Evolutionary conservation across 2,329 filamentous ascomycete species (phyloP), one percentile per base, ranked within the genome.

Genomic region (Pyrenochaeta sp.): DNA sequence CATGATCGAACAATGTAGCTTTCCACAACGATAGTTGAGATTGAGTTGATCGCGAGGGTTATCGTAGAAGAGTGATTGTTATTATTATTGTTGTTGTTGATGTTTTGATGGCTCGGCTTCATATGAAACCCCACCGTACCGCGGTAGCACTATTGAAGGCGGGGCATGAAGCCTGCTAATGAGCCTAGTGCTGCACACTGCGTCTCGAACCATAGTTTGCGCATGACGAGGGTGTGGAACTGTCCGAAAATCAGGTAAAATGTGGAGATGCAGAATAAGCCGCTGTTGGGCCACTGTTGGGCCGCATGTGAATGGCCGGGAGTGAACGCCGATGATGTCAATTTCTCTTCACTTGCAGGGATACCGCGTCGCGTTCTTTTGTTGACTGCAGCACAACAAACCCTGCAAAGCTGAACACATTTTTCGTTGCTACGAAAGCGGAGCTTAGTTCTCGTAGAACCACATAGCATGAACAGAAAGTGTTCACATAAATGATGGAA

Each of bases 1-100:
- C 9, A 65, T 62, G 10, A 61, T 64, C 40, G 62, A 52, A 57
- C 19, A 64, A 52, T 45, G 47, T 39, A n/a, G 13, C 4, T 39
- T n/a, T 39, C 36, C 15, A 39, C 36, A 1, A n/a, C 9, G 12
- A 39, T n/a, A 13, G 13, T 3, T n/a, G 9, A 39, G 15, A 39
- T 6, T 4, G n/a, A 12, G 32, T 6, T 13, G n/a, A 39, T 39
- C 15, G 36, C 36, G 36, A 39, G 15, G 36, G 15, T 19, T n/a
- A 19, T 39, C 13, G 8, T 10, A 12, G 36, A 39, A 6, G 13
- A 5, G 36, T 39, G 36, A 4, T 15, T 36, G 34, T 36, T 36
- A 36, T 36, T 47, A 39, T 63, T 57, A 50, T 59, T 58, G 53
- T 58, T 50, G 42, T 47, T 58, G 51, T 58, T 58, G 34, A 48